These are phyloP conservation scores for Suillus subluteus DNA, from an alignment of 768 basidiomycete genomes.

Conservation along the genomic window DNA sequence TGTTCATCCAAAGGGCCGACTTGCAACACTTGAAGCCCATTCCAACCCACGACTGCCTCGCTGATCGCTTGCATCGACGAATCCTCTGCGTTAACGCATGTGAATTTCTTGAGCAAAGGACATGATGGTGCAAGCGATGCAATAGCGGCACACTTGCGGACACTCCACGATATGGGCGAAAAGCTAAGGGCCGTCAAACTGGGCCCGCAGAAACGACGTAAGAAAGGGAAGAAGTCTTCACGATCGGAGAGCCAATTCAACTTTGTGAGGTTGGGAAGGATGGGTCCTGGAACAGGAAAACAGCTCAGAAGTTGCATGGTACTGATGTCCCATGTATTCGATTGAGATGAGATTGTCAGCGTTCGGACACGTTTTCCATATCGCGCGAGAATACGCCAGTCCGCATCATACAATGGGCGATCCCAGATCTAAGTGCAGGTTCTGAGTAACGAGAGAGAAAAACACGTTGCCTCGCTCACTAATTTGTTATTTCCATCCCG, in stretches of 20 bases:
- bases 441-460: neutral
- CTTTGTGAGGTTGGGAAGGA: conserved; percentile 32
- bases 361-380: conserved; percentile 6
- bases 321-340: neutral
- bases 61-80: conserved; percentile 2
- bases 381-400: conserved; percentile 6
- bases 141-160: neutral
- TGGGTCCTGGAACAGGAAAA: conserved; percentile 12
- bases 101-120: neutral
- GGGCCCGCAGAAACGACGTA: conserved; percentile 3
- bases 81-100: neutral
- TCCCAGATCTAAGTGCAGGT: neutral
- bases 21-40: neutral
- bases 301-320: conserved; percentile 3
- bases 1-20: neutral
- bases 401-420: conserved; percentile 8
- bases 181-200: neutral
- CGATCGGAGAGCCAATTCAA: conserved; percentile 22
- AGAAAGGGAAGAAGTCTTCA: conserved; percentile 2
- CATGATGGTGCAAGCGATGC: conserved; percentile 4
- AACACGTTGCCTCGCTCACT: neutral
- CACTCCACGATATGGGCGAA: neutral
- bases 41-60: neutral
- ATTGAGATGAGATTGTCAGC: neutral
- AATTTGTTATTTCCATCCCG: neutral